Evolutionary conservation across 768 basidiomycete genomes (phyloP).

Genomic region (Suillus sp.): DNA sequence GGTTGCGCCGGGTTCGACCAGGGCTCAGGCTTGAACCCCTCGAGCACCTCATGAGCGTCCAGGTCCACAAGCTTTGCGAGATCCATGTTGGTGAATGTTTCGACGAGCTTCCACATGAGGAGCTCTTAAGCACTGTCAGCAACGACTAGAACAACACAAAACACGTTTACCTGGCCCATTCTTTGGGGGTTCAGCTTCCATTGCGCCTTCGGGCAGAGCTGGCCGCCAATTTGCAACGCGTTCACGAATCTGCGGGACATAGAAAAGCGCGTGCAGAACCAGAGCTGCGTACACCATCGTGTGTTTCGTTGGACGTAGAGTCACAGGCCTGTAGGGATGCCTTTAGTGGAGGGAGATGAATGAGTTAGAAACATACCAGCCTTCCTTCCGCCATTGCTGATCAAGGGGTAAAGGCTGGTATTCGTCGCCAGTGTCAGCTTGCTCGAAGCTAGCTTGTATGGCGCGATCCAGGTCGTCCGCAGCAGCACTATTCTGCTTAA

Average conservation of each 20-base stretch:
- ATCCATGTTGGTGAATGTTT: constrained; percentile 72
- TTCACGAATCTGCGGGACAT: constrained; percentile 68
- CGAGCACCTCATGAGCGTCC: constrained; percentile 51
- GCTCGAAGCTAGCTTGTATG: constrained; percentile 68
- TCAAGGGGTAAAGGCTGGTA: constrained; percentile 55
- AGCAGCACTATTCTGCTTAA: constrained; percentile 38
- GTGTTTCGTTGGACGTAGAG: constrained; percentile 58
- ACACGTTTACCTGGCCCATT: constrained; percentile 40
- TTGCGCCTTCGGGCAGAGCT: constrained; percentile 18
- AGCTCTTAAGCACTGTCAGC: constrained; percentile 25
- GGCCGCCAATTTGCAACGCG: constrained; percentile 42
- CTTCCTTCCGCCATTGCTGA: constrained; percentile 54
- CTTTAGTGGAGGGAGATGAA: constrained; percentile 9
- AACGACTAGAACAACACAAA: not conserved
- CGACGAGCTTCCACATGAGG: constrained; percentile 57
- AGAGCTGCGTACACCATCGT: constrained; percentile 60
- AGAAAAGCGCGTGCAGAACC: constrained; percentile 56
- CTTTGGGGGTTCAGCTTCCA: constrained; percentile 29
- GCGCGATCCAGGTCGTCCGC: constrained; percentile 58
- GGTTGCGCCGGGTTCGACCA: constrained; percentile 38
- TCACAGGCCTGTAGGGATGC: constrained; percentile 58
- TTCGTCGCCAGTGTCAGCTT: constrained; percentile 49
- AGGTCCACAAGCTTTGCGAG: constrained; percentile 60
- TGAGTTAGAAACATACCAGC: constrained; percentile 46
- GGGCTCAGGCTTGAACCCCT: constrained; percentile 45